These are phyloP conservation scores for Colletotrichum sp. DNA, from an alignment of 2,329 filamentous ascomycete genomes.

Conservation along the genomic window DNA sequence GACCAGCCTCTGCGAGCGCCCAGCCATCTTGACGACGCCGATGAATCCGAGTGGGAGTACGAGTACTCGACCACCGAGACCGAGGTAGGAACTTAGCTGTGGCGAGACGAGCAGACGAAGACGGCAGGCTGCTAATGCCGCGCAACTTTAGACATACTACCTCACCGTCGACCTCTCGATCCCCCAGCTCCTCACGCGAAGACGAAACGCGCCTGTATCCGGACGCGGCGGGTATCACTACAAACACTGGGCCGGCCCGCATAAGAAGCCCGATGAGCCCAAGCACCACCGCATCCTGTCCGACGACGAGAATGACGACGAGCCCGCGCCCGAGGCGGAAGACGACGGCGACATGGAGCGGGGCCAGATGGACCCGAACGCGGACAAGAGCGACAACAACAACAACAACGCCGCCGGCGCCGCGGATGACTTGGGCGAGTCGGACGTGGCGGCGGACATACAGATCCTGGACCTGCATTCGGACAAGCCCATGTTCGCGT, in stretches of 20 bases:
- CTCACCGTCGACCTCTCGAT: slow-evolving; percentile 68
- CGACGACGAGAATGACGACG: slow-evolving; percentile 28
- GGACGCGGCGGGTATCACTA: slow-evolving; percentile 52
- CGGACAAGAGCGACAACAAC: slow-evolving; percentile 18
- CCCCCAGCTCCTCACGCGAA: slow-evolving; percentile 54
- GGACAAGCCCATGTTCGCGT: slow-evolving; percentile 77
- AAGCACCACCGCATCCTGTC: slow-evolving; percentile 22
- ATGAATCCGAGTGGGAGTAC: slow-evolving; percentile 70
- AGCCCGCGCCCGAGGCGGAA: slow-evolving; percentile 16
- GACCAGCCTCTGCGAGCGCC: neutral
- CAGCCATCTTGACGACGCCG: slow-evolving; percentile 35
- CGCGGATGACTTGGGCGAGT: slow-evolving; percentile 24
- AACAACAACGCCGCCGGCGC: neutral
- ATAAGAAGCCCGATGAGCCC: slow-evolving; percentile 22
- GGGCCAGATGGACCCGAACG: slow-evolving; percentile 4
- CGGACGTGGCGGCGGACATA: slow-evolving; percentile 48
- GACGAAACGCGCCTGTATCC: slow-evolving; percentile 23
- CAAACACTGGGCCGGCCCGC: slow-evolving; percentile 43
- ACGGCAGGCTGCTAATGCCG: neutral
- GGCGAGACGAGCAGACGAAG: neutral
- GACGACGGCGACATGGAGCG: slow-evolving; percentile 30
- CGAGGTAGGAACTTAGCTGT: slow-evolving; percentile 46
- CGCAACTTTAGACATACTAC: slow-evolving; percentile 60
- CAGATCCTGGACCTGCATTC: slow-evolving; percentile 87
- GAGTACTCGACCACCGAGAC: slow-evolving; percentile 69